Conservation (phyloP, 2,329 filamentous ascomycete species). For the Neonectria faginata region DNA sequence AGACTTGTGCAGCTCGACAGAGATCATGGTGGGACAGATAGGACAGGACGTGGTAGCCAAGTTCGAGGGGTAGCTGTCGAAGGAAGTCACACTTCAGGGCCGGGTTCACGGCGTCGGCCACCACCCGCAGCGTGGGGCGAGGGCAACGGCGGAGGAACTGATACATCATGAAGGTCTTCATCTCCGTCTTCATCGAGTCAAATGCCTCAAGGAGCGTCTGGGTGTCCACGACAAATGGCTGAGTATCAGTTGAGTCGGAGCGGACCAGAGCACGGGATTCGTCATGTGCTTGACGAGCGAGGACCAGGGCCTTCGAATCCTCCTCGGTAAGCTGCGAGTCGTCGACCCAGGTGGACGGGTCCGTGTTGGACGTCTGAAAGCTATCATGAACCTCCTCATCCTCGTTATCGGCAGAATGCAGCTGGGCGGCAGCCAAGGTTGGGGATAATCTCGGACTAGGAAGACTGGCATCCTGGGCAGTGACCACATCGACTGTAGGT, state of each 20-base stretch:
- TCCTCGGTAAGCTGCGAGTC: constrained; percentile 56
- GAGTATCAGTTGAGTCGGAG: constrained; percentile 34
- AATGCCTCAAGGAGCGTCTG: constrained; percentile 89
- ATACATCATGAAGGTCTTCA: constrained; percentile 98
- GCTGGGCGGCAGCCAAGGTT: constrained; percentile 79
- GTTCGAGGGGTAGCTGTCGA: constrained; percentile 82
- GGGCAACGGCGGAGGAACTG: constrained; percentile 90
- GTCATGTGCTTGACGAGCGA: constrained; percentile 38
- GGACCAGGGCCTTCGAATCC: constrained; percentile 45
- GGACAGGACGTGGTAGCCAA: constrained; percentile 87
- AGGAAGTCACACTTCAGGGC: constrained; percentile 96
- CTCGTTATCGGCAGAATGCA: constrained; percentile 60
- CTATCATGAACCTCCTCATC: constrained; percentile 53
- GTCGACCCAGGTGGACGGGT: constrained; percentile 51
- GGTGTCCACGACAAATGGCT: constrained; percentile 76
- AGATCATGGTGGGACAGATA: constrained; percentile 89
- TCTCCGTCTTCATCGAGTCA: constrained; percentile 87
- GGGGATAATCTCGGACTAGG: constrained; percentile 96
- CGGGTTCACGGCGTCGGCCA: constrained; percentile 92
- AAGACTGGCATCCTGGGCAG: constrained; percentile 88
- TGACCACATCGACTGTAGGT: constrained; percentile 74
- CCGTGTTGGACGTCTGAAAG: constrained; percentile 48
- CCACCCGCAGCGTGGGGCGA: constrained; percentile 87
- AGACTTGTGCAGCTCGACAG: constrained; percentile 91
- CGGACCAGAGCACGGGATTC: constrained; percentile 44